phyloP scores from a whole-genome alignment of 495 filamentous ascomycete species.

The Podospora sp. region DNA sequence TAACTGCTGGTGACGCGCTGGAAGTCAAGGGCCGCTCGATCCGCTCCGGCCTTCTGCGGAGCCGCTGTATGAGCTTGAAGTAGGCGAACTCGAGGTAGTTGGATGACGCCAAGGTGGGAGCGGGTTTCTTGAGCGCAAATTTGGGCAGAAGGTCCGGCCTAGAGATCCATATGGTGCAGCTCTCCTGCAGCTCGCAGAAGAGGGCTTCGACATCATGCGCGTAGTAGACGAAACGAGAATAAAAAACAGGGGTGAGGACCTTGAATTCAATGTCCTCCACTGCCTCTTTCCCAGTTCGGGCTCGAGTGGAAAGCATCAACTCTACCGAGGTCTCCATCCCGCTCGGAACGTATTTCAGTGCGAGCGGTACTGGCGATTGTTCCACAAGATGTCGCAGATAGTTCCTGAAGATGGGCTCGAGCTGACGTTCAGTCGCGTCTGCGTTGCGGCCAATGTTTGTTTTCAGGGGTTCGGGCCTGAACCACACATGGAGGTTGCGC shows the following conservation, averaged over 20 bases:
- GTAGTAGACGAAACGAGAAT: constrained; percentile 59
- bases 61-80: constrained; percentile 41
- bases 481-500: constrained; percentile 59
- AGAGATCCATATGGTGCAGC: constrained; percentile 55
- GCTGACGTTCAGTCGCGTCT: constrained; percentile 44
- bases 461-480: constrained; percentile 56
- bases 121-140: constrained; percentile 41
- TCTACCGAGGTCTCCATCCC: constrained; percentile 43
- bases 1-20: constrained; percentile 15
- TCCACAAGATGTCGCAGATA: constrained; percentile 55
- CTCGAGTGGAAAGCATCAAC: constrained; percentile 39
- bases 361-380: constrained; percentile 39
- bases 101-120: constrained; percentile 29
- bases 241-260: constrained; percentile 62
- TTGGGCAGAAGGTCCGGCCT: constrained; percentile 46
- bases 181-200: constrained; percentile 52
- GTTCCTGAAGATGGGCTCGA: constrained; percentile 55
- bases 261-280: constrained; percentile 49
- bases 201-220: constrained; percentile 54
- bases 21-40: constrained; percentile 40
- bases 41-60: constrained; percentile 41
- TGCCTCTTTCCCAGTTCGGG: constrained; percentile 14
- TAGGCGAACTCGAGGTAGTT: constrained; percentile 36
- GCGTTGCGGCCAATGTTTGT: constrained; percentile 54
- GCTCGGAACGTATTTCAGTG: constrained; percentile 54